Percentiles rank a stretch among this genome's conserved stretches.
Conservation (phyloP, 805 yeast species). For the Candida gorgasii region DNA sequence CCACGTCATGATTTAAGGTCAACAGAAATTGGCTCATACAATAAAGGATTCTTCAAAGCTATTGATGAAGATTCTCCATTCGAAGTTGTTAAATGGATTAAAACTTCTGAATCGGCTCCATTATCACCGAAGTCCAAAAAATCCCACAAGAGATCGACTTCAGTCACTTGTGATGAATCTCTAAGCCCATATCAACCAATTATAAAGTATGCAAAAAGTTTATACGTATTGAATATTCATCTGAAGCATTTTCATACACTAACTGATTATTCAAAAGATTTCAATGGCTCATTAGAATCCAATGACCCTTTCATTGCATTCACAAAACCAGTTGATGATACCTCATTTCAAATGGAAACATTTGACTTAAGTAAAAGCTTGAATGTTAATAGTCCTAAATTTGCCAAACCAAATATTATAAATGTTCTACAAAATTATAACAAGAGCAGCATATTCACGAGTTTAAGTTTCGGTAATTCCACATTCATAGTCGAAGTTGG, state of each 20-base stretch:
- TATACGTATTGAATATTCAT: slow-evolving; percentile 18
- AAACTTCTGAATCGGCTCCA: slow-evolving; percentile 3
- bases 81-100: slow-evolving; percentile 20
- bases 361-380: slow-evolving; percentile 6
- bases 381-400: neutral
- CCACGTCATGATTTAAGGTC: slow-evolving; percentile 10
- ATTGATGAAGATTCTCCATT: slow-evolving; percentile 9
- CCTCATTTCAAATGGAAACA: slow-evolving; percentile 9
- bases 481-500: slow-evolving; percentile 9
- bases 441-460: neutral
- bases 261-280: slow-evolving; percentile 10
- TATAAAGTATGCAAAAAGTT: slow-evolving; percentile 17
- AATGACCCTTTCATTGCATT: slow-evolving; percentile 9
- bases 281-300: slow-evolving; percentile 5
- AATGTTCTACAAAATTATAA: slow-evolving; percentile 2
- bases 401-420: slow-evolving; percentile 4
- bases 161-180: slow-evolving; percentile 13
- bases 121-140: slow-evolving; percentile 11
- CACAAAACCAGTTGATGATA: slow-evolving; percentile 9
- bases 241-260: slow-evolving; percentile 16
- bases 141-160: slow-evolving; percentile 2
- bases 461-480: neutral
- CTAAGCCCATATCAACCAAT: slow-evolving; percentile 19
- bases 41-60: slow-evolving; percentile 16
- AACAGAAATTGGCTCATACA: slow-evolving; percentile 20